These are phyloP conservation scores for Tetragonia tetragonoides DNA, from an alignment of 148 eudicot species.

Conservation along the genomic window DNA sequence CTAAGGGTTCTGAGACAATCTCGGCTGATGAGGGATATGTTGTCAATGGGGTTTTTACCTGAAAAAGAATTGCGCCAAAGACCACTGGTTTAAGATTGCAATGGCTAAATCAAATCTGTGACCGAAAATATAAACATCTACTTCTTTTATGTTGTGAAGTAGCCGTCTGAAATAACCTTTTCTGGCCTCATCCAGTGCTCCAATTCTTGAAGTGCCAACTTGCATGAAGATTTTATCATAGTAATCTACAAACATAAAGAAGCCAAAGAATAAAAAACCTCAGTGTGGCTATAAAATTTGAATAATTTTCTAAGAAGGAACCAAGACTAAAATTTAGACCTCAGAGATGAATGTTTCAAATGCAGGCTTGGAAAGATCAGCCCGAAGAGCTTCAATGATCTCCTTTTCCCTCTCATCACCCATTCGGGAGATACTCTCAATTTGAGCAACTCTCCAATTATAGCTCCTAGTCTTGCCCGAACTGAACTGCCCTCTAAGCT, in stretches of 20 bases:
- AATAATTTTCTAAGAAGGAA: neutral
- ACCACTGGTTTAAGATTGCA: neutral
- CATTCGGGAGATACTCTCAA: constrained; percentile 45
- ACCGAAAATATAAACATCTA: neutral
- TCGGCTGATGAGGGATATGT: constrained; percentile 65
- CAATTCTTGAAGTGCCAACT: constrained; percentile 42
- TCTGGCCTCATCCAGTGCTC: constrained; percentile 62
- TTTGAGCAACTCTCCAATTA: constrained; percentile 55
- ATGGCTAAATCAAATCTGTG: neutral
- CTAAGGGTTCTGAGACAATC: constrained; percentile 66
- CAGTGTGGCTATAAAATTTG: neutral
- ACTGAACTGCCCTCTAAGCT: constrained; percentile 39
- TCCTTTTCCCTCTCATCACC: constrained; percentile 46
- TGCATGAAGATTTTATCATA: constrained; percentile 42
- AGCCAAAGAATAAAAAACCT: neutral
- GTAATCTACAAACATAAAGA: constrained; percentile 35
- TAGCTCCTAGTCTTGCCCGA: constrained; percentile 56
- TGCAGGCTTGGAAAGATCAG: constrained; percentile 60
- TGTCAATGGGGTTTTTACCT: constrained; percentile 53
- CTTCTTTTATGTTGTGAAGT: too few species aligned
- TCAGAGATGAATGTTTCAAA: constrained; percentile 53
- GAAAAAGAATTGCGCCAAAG: constrained; percentile 11
- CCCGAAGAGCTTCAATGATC: constrained; percentile 46
- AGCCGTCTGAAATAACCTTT: constrained; percentile 34
- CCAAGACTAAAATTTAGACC: constrained; percentile 26